phyloP scores from a whole-genome alignment of 305 asterid genomes.

The Caryopteris hybrid region DNA sequence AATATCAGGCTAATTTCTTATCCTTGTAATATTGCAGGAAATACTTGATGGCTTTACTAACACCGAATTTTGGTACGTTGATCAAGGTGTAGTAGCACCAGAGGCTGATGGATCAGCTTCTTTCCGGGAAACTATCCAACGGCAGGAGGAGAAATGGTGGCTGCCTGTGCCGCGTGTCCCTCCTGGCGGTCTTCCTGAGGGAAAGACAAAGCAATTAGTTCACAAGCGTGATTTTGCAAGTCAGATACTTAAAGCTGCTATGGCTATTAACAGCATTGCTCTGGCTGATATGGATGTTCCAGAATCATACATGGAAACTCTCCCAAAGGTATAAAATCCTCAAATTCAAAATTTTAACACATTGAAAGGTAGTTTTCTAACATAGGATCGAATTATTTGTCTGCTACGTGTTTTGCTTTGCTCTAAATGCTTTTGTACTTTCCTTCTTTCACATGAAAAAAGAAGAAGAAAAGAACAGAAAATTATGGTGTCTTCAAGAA shows the following conservation, averaged over 20 bases:
- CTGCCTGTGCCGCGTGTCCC: slow-evolving; percentile 95
- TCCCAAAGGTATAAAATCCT: slow-evolving; percentile 60
- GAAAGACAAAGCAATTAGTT: slow-evolving; percentile 48
- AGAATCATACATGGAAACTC: slow-evolving; percentile 63
- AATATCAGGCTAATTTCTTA: not conserved
- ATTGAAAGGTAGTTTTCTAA: not conserved
- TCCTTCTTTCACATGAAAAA: not conserved
- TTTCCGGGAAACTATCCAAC: slow-evolving; percentile 45
- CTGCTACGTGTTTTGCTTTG: not conserved
- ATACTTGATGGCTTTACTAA: slow-evolving; percentile 70
- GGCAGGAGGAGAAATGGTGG: slow-evolving; percentile 98
- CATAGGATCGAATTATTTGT: not conserved
- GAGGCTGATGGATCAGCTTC: slow-evolving; percentile 69
- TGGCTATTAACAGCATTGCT: slow-evolving; percentile 68
- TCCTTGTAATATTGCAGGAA: slow-evolving; percentile 45
- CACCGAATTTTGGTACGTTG: slow-evolving; percentile 92
- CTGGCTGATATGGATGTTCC: slow-evolving; percentile 92
- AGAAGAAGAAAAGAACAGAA: too few species aligned
- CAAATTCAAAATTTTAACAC: not conserved
- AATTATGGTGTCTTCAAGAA: too few species aligned
- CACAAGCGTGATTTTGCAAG: slow-evolving; percentile 77
- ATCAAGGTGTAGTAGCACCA: slow-evolving; percentile 64
- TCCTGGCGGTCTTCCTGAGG: slow-evolving; percentile 64
- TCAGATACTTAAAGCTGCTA: slow-evolving; percentile 82
- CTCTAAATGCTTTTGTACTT: not conserved